These are phyloP conservation scores for Hibiscus trionum DNA, from an alignment of 345 rosid genomes.

Conservation along the genomic window DNA sequence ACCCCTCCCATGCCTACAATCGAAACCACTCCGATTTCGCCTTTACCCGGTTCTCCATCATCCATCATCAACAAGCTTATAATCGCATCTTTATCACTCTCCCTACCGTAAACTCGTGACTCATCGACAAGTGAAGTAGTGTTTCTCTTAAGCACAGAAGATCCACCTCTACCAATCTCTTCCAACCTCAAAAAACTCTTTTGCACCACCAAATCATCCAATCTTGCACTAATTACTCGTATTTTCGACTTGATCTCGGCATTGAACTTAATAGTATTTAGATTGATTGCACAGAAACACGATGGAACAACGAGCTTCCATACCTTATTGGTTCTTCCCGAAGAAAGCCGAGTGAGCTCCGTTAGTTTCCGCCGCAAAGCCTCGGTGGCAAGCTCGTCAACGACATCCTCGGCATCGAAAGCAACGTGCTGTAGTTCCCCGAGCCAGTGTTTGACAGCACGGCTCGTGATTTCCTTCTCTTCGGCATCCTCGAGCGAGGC, in stretches of 20 bases:
- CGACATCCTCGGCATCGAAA: constrained; percentile 19
- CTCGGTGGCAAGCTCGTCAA: constrained; percentile 16
- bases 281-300: neutral
- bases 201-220: neutral
- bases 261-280: neutral
- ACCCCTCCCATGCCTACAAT: constrained; percentile 28
- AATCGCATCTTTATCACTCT: constrained; percentile 11
- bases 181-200: constrained; percentile 4
- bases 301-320: neutral
- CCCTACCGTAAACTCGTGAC: constrained; percentile 24
- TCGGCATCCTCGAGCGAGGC: constrained; percentile 12
- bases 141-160: neutral
- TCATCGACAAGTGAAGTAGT: constrained; percentile 10
- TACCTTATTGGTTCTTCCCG: neutral
- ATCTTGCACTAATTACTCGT: neutral
- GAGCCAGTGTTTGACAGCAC: constrained; percentile 14
- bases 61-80: constrained; percentile 7
- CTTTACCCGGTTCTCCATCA: neutral
- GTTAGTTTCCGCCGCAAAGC: neutral
- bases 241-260: constrained; percentile 3
- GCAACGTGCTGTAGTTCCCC: constrained; percentile 16
- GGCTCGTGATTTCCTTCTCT: neutral
- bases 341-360: neutral
- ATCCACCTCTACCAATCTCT: constrained; percentile 1
- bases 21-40: constrained; percentile 16